These are phyloP conservation scores for Exophiala calicioides DNA, from an alignment of 2,329 filamentous ascomycete species.

Conservation along the genomic window DNA sequence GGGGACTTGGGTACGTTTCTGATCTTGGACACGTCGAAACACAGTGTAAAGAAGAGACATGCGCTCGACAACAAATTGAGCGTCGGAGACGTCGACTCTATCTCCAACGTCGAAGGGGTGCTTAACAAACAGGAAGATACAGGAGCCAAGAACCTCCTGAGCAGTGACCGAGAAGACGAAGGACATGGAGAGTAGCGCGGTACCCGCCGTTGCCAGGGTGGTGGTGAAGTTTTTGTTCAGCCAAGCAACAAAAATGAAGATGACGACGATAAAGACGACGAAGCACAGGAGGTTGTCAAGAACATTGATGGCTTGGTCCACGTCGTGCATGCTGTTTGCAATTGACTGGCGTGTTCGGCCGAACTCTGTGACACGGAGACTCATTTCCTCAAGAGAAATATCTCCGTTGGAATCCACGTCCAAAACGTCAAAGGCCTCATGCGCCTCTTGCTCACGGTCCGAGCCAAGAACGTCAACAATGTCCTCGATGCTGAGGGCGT, in stretches of 20 bases:
- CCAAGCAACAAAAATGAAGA: constrained; percentile 89
- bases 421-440: constrained; percentile 78
- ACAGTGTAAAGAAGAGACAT: constrained; percentile 93
- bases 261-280: constrained; percentile 74
- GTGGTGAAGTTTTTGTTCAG: constrained; percentile 83
- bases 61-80: constrained; percentile 80
- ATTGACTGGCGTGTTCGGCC: constrained; percentile 86
- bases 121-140: constrained; percentile 98
- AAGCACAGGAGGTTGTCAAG: constrained; percentile 83
- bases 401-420: constrained; percentile 91
- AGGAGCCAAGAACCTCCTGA: constrained; percentile 95
- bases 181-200: constrained; percentile 88
- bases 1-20: constrained; percentile 78
- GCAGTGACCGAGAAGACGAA: constrained; percentile 92
- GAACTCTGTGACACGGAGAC: constrained; percentile 80
- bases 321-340: constrained; percentile 92
- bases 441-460: constrained; percentile 72
- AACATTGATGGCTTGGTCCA: constrained; percentile 88
- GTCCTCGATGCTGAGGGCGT: constrained; percentile 77
- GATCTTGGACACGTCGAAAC: constrained; percentile 79
- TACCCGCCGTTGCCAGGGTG: constrained; percentile 85
- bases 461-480: constrained; percentile 82
- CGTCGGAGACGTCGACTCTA: constrained; percentile 73
- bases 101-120: constrained; percentile 97
- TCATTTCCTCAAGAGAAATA: constrained; percentile 93